Conservation (phyloP, 179 eudicot genomes). For the Dionaea muscipula region DNA sequence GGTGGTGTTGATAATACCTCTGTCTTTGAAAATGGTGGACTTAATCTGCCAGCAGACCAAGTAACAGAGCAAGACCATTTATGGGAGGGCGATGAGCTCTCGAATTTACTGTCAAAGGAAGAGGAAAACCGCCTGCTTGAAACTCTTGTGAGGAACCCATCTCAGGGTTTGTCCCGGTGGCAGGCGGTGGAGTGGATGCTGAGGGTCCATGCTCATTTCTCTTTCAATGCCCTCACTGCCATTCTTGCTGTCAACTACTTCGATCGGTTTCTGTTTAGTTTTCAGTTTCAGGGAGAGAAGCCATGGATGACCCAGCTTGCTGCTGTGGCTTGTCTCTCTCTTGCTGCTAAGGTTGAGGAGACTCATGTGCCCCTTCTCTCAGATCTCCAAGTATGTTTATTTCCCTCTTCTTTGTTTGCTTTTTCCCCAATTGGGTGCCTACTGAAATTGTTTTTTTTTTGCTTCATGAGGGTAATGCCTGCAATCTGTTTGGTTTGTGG, state of each 20-base stretch:
- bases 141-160: neutral
- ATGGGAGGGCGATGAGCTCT: conserved; percentile 18
- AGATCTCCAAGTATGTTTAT: conserved; percentile 37
- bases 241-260: conserved; percentile 28
- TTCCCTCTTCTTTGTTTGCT: too few species aligned
- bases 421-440: neutral
- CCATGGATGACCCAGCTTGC: conserved; percentile 29
- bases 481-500: neutral
- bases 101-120: conserved; percentile 16
- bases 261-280: conserved; percentile 22
- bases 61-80: conserved; percentile 15
- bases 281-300: conserved; percentile 17
- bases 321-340: conserved; percentile 33
- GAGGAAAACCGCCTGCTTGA: neutral
- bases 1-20: neutral
- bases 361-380: conserved; percentile 32
- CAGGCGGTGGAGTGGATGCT: conserved; percentile 29
- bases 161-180: conserved; percentile 7
- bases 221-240: conserved; percentile 19
- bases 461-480: neutral
- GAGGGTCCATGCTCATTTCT: conserved; percentile 18
- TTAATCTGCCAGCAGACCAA: neutral
- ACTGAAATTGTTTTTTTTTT: neutral
- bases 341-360: conserved; percentile 44
- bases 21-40: neutral